These are phyloP conservation scores for Vitis cinerea DNA, from an alignment of 164 flowering plant genomes.

Conservation along the genomic window DNA sequence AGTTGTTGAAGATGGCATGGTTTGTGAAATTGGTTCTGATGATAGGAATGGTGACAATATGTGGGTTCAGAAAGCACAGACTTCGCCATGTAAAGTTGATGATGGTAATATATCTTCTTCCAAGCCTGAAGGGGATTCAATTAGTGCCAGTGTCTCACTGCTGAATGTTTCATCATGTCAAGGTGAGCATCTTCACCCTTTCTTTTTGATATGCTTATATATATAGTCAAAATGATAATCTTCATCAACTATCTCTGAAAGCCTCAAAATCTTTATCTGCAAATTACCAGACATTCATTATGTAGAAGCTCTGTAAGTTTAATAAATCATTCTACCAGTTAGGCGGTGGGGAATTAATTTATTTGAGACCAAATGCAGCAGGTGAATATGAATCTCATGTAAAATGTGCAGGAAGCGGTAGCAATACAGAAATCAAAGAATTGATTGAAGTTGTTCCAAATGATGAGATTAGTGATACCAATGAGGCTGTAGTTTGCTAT, in stretches of 20 bases:
- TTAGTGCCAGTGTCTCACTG: background rate
- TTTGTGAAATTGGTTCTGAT: background rate
- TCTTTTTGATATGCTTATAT: too few relatives aligned
- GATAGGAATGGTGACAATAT: background rate
- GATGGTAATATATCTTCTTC: background rate
- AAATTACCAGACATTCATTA: too few relatives aligned
- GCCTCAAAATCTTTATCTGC: too few relatives aligned
- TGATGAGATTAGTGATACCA: too few relatives aligned
- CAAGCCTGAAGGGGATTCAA: background rate
- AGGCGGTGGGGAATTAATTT: too few relatives aligned
- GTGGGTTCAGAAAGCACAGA: background rate
- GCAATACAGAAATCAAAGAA: background rate
- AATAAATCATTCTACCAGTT: too few relatives aligned
- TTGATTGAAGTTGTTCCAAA: background rate
- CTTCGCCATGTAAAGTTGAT: background rate
- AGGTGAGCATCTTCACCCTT: slow-evolving; percentile 2
- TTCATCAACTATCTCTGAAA: too few relatives aligned
- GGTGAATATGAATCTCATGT: background rate
- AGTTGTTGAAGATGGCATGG: background rate
- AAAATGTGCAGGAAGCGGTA: background rate
- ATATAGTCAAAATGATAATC: too few relatives aligned
- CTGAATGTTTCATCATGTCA: background rate
- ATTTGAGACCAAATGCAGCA: background rate
- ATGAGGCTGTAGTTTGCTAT: too few relatives aligned
- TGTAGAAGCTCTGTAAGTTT: too few relatives aligned